phyloP scores from a whole-genome alignment of 129 eudicot species.

The Deinandra increscens region DNA sequence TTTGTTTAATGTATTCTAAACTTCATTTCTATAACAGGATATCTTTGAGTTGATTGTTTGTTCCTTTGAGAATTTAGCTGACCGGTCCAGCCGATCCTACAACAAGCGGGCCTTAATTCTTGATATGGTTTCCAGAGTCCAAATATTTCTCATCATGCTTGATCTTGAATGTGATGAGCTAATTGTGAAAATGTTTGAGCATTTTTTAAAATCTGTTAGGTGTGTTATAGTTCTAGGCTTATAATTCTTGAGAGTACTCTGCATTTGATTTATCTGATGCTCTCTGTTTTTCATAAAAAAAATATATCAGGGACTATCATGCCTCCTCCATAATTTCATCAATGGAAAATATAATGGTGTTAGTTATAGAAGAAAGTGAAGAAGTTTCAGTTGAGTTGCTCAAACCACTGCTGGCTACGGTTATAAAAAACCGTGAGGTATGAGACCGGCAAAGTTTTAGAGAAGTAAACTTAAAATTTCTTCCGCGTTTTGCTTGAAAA shows the following conservation, averaged over 20 bases:
- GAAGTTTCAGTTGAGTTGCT: conserved; percentile 69
- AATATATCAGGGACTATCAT: conserved; percentile 61
- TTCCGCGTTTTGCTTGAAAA: neutral
- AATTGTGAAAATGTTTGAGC: conserved; percentile 77
- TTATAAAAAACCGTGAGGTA: conserved; percentile 64
- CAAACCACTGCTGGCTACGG: conserved; percentile 51
- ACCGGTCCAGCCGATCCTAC: conserved; percentile 68
- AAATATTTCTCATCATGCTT: conserved; percentile 91
- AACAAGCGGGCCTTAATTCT: conserved; percentile 69
- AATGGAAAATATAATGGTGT: conserved; percentile 90
- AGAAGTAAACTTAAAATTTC: neutral
- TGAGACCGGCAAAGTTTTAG: conserved; percentile 27
- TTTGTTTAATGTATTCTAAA: conserved; percentile 1
- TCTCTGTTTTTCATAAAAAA: neutral
- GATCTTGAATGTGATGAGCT: conserved; percentile 85
- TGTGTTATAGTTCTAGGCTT: conserved; percentile 27
- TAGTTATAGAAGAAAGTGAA: conserved; percentile 94
- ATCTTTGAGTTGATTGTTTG: conserved; percentile 81
- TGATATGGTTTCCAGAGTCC: conserved; percentile 85
- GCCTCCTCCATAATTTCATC: conserved; percentile 49
- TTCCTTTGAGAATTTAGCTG: conserved; percentile 68
- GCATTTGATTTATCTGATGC: neutral
- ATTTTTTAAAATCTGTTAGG: conserved; percentile 74
- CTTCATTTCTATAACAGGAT: conserved; percentile 47
- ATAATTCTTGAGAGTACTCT: conserved; percentile 1